phyloP scores from a whole-genome alignment of 176 grass and related monocot genomes.

The Oryza punctata region DNA sequence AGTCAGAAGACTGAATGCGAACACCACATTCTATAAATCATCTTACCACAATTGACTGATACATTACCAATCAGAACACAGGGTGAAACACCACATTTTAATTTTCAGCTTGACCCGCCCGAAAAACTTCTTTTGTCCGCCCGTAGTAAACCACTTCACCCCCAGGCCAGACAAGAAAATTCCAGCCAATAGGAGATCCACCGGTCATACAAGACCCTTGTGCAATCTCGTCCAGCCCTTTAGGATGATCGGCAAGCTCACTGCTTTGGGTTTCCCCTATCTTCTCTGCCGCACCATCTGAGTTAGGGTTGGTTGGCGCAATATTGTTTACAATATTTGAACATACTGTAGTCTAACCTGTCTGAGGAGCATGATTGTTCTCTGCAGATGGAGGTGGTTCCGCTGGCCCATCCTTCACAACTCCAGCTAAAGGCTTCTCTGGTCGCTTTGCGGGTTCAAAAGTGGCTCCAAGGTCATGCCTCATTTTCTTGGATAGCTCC shows the following conservation, averaged over 20 bases:
- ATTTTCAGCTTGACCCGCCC: conserved; percentile 33
- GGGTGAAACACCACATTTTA: conserved; percentile 31
- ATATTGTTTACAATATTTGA: conserved; percentile 32
- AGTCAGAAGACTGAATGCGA: neutral
- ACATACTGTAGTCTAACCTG: conserved; percentile 39
- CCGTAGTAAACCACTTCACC: conserved; percentile 48
- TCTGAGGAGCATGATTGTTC: conserved; percentile 24
- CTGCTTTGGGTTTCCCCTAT: neutral
- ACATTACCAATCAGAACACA: conserved; percentile 24
- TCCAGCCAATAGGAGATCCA: conserved; percentile 61
- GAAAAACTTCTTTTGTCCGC: conserved; percentile 38
- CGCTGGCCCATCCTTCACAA: conserved; percentile 42
- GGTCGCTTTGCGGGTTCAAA: conserved; percentile 39
- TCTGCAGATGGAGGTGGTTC: conserved; percentile 36
- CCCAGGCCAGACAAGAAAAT: conserved; percentile 64
- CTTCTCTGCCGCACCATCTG: conserved; percentile 34
- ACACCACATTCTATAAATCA: neutral
- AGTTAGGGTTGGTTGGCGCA: conserved; percentile 34
- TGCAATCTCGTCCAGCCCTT: conserved; percentile 49
- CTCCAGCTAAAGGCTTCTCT: conserved; percentile 41
- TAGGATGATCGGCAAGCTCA: conserved; percentile 42
- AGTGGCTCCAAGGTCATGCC: conserved; percentile 39
- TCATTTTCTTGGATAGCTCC: conserved; percentile 72
- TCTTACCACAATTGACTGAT: neutral
- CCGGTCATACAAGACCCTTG: conserved; percentile 48